Evolutionary conservation across 176 grass and related monocot species (phyloP).

Genomic region (Avena insularis): DNA sequence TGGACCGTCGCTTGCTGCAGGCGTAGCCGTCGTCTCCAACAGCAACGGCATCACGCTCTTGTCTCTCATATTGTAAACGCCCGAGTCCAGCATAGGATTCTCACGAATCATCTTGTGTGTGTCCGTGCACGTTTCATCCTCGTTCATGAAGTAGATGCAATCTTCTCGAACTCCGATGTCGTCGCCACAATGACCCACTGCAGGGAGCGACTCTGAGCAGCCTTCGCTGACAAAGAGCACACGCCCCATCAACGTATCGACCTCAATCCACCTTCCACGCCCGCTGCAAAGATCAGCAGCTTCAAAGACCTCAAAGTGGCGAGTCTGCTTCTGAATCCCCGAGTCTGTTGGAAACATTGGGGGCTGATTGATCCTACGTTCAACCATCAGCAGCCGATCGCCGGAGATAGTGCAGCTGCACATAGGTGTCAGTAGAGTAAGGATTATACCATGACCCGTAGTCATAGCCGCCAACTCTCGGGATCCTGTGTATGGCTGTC

Average conservation of each 20-base stretch:
- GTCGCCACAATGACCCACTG: not conserved
- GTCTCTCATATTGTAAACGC: not conserved
- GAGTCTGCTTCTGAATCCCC: not conserved
- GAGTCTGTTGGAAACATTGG: not conserved
- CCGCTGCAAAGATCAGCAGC: not conserved
- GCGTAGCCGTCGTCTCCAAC: not conserved
- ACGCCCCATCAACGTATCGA: not conserved
- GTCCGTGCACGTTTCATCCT: not conserved
- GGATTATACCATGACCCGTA: not conserved
- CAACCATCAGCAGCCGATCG: not conserved
- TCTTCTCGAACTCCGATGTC: not conserved
- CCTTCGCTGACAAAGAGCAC: constrained; percentile 6
- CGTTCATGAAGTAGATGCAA: not conserved
- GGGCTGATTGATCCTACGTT: not conserved
- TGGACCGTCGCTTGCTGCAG: not conserved
- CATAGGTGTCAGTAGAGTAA: not conserved
- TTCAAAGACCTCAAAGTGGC: not conserved
- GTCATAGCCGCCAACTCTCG: not conserved
- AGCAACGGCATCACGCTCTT: not conserved
- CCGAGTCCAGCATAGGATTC: not conserved
- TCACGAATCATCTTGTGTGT: not conserved
- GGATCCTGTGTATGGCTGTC: not conserved
- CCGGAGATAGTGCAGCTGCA: not conserved
- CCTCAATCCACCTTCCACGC: not conserved
- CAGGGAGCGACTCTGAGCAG: constrained; percentile 1